Percentiles rank a stretch among this genome's conserved stretches.
phyloP scores from a whole-genome alignment of 2,329 filamentous ascomycete genomes.

The Pseudogymnoascus sp. region DNA sequence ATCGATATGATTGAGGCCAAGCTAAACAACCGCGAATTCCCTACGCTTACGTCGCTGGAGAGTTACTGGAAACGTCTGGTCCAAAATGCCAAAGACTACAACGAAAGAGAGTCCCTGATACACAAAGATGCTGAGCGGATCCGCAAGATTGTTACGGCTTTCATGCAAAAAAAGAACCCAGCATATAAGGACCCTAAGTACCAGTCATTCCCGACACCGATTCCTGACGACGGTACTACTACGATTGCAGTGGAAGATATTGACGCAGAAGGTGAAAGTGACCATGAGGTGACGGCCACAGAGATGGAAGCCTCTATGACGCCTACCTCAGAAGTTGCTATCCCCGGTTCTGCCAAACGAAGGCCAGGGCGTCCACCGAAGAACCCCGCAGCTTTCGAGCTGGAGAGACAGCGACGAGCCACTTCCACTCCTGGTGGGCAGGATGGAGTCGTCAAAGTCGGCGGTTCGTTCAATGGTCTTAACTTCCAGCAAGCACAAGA shows the following conservation, averaged over 20 bases:
- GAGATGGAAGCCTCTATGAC: conserved; percentile 13
- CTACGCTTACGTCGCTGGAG: conserved; percentile 64
- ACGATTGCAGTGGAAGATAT: conserved; percentile 21
- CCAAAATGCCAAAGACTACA: conserved; percentile 77
- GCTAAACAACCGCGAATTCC: conserved; percentile 59
- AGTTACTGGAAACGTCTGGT: conserved; percentile 84
- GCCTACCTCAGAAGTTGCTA: background rate
- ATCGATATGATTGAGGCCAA: conserved; percentile 69
- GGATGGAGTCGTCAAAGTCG: conserved; percentile 37
- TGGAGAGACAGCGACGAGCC: conserved; percentile 29
- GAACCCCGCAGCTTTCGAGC: conserved; percentile 19
- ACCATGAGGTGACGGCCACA: conserved; percentile 23
- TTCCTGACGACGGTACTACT: conserved; percentile 46
- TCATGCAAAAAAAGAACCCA: conserved; percentile 79
- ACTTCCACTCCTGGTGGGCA: conserved; percentile 35
- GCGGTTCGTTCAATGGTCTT: conserved; percentile 58
- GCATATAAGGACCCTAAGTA: conserved; percentile 64
- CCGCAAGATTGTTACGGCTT: conserved; percentile 76
- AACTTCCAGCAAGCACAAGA: conserved; percentile 80
- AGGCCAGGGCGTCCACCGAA: conserved; percentile 21
- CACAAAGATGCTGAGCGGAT: conserved; percentile 82
- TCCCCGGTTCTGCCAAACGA: conserved; percentile 14
- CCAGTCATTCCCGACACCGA: conserved; percentile 62
- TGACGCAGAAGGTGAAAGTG: conserved; percentile 27
- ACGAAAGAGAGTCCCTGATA: conserved; percentile 60